Percentiles rank a stretch among this genome's conserved stretches.
Conservation (phyloP, 441 rosid genomes). For the Pelargonium myrrhifolium region DNA sequence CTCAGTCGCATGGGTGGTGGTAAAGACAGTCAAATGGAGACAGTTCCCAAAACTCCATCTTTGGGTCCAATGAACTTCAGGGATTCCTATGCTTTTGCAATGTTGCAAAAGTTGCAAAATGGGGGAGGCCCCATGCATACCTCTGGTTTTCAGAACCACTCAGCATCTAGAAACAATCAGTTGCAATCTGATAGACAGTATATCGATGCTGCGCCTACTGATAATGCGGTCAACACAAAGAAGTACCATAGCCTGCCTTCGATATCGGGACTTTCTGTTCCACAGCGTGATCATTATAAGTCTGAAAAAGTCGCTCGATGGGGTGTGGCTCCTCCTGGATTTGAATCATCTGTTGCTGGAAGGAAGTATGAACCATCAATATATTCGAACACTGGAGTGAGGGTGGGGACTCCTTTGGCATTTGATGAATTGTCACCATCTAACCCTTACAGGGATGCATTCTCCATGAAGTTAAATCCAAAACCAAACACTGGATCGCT, state of each 20-base stretch:
- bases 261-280: constrained; percentile 22
- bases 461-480: constrained; percentile 30
- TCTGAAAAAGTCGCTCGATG: constrained; percentile 9
- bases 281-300: constrained; percentile 3
- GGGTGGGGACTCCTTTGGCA: constrained; percentile 33
- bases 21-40: constrained; percentile 55
- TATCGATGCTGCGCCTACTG: constrained; percentile 8
- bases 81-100: constrained; percentile 41
- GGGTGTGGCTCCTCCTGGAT: constrained; percentile 12
- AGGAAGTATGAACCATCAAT: constrained; percentile 13
- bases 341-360: constrained; percentile 14
- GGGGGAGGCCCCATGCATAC: constrained; percentile 46
- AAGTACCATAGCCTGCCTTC: constrained; percentile 25
- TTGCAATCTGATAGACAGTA: constrained; percentile 10
- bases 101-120: constrained; percentile 57
- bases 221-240: constrained; percentile 14
- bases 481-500: constrained; percentile 56
- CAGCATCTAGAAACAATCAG: constrained; percentile 9
- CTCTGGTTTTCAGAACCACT: constrained; percentile 46
- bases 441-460: constrained; percentile 43
- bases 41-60: constrained; percentile 38
- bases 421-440: constrained; percentile 45
- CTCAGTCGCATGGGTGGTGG: constrained; percentile 41
- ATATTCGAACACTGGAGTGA: constrained; percentile 8
- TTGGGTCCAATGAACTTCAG: constrained; percentile 41